Evolutionary conservation across 768 basidiomycete species (phyloP), one percentile per base, ranked within the genome.

Genomic region (Trametes gibbosa): DNA sequence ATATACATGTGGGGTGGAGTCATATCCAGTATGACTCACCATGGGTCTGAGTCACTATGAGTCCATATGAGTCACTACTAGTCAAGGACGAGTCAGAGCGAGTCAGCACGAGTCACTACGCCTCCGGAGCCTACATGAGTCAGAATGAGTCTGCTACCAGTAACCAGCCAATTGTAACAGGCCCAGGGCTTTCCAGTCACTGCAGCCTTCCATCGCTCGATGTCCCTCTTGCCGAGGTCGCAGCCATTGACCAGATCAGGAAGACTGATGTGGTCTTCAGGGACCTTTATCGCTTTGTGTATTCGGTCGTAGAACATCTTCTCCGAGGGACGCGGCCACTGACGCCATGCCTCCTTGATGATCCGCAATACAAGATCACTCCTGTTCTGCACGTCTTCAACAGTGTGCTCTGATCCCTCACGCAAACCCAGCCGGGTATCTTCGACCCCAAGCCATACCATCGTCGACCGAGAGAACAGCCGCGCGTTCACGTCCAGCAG

Each of bases 341-440:
- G 58, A 17, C 62, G 50, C 59, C 63, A 60, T 1, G 63, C 53
- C 13, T 64, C 63, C 32, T 64, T 64, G 50, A 64, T 41, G 25
- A 50, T 35, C 14, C 32, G 32, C 37, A 60, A 4, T 12, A 34
- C 43, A 21, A 27, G 16, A 12, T 2, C 27, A 0, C 4, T n/a
- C 8, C 17, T 12, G 19, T 39, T 14, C 0, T 17, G 25, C 46
- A 6, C 25, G 14, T 48, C 46, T 7, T 13, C 13, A 14, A 14
- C 10, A 14, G 10, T 14, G n/a, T n/a, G 16, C 13, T 13, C 10
- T 3, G 37, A 39, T 14, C 4, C 37, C 16, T 14, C 13, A 3
- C 13, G 29, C 29, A 49, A 19, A n/a, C n/a, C n/a, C n/a, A n/a
- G n/a, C 12, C 49, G 49, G 5, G 41, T 52, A 14, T 57, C 50